These are phyloP conservation scores for Populus simonii DNA, from an alignment of 345 rosid species.

Conservation along the genomic window DNA sequence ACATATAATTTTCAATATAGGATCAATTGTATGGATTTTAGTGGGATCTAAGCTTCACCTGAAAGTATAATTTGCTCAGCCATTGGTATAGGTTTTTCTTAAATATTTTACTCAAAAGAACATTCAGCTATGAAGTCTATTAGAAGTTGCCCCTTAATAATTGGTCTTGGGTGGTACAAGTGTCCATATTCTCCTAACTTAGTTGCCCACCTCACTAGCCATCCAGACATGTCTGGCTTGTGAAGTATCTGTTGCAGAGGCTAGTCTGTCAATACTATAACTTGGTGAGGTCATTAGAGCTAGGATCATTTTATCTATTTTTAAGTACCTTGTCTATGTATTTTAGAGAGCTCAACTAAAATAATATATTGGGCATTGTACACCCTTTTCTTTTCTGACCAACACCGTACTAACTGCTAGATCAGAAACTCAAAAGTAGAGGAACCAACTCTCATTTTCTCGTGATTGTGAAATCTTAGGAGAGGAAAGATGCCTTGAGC, in stretches of 20 bases:
- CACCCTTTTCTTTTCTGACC: neutral
- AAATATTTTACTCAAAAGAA: too few relatives aligned
- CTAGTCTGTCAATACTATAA: too few relatives aligned
- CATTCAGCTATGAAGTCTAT: too few relatives aligned
- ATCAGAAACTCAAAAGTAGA: neutral
- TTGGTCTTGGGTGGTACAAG: neutral
- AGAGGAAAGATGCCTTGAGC: neutral
- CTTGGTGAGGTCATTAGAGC: neutral
- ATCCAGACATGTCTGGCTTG: too few relatives aligned
- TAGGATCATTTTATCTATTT: too few relatives aligned
- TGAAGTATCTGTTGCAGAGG: neutral
- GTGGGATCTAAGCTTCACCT: too few relatives aligned
- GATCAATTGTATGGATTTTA: too few relatives aligned
- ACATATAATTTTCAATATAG: too few relatives aligned
- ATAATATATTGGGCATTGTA: neutral
- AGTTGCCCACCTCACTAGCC: neutral
- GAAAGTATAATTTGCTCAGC: fast-evolving
- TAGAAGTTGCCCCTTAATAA: too few relatives aligned
- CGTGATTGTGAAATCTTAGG: neutral
- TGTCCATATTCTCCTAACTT: neutral
- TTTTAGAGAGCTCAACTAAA: too few relatives aligned
- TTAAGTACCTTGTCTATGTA: too few relatives aligned
- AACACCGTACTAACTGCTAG: neutral
- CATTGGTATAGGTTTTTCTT: too few relatives aligned
- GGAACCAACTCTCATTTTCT: neutral